Conservation (phyloP, 108 stramenopile genomes). For the Schizochytrium sp. region DNA sequence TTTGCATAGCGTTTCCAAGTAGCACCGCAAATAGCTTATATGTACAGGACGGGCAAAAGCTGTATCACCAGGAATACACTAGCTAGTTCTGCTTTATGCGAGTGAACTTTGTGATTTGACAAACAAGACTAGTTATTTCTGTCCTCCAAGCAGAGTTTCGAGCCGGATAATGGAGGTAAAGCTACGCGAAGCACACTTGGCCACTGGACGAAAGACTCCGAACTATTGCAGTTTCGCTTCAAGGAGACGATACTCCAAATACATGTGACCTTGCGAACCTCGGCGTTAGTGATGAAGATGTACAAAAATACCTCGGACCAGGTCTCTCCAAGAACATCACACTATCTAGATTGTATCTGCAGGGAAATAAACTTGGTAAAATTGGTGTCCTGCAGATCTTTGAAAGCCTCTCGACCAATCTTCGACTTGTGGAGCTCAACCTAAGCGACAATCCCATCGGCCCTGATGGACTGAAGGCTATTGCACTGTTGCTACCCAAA, state of each 20-base stretch:
- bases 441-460: constrained; percentile 9
- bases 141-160: no score
- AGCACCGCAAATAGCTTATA: no score
- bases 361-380: background rate
- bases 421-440: background rate
- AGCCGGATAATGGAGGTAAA: background rate
- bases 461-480: background rate
- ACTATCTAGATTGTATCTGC: background rate
- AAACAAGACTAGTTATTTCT: no score
- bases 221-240: background rate
- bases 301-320: background rate
- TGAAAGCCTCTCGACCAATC: background rate
- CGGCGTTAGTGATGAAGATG: background rate
- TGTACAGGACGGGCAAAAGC: no score
- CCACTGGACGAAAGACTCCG: background rate
- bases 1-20: no score
- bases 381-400: background rate
- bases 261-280: background rate
- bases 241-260: background rate
- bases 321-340: background rate
- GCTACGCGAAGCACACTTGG: background rate
- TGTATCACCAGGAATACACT: no score
- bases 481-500: background rate
- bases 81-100: no score
- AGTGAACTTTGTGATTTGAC: no score